Base-by-base conservation (phyloP, 352 stramenopile species). In the Phytophthora syringae region DNA sequence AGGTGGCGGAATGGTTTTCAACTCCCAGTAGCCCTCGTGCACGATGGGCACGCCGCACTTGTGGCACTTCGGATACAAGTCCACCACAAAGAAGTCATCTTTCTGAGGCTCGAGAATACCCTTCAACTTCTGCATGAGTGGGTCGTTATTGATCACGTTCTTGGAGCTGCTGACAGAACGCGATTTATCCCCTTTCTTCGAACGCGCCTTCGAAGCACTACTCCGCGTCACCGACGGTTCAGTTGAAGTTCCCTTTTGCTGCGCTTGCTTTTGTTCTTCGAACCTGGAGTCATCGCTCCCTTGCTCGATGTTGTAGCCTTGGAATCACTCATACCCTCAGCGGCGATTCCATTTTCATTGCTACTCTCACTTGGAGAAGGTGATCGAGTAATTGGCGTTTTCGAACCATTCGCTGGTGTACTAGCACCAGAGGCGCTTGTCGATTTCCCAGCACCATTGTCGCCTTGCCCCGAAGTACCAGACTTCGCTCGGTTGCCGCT, bases 101-200 rank as follows among this genome's bases (percentile, higher is more conserved):
- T 99, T 99, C 84, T 99, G 98, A n/a, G 96, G 97, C 52, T 98
- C 88, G 44, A 99, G 90, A 48, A 98, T 98, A 21, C 97, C 93
- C 39, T 98, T 98, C 10, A 99, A 89, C 69, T 98, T 98, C 55
- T 98, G 89, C 96, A 99, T 99, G 22, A 99, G 89, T 44, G 94
- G 96, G 60, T 99, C 97, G 49, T 66, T 82, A 54, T 95, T 95
- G 15, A 95, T 72, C 11, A 87, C 82, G 22, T 84, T 89, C 67
- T 95, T 95, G 24, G 79, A 82, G 50, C 52, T 68, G 39, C 62
- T 90, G 27, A 73, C 62, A 27, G 76, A 70, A 20, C 76, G 79
- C 5, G 72, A 53, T 16, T 70, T 76, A 7, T 47, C 72, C 10
- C 79, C 76, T 55, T 90, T 92, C 55, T 89, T 93, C 5, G 80